A percentile compares a stretch with the other conserved stretches of the same genome.
Evolutionary conservation across 2,329 filamentous ascomycete species (phyloP).

Genomic region (Albifimbria verrucaria): DNA sequence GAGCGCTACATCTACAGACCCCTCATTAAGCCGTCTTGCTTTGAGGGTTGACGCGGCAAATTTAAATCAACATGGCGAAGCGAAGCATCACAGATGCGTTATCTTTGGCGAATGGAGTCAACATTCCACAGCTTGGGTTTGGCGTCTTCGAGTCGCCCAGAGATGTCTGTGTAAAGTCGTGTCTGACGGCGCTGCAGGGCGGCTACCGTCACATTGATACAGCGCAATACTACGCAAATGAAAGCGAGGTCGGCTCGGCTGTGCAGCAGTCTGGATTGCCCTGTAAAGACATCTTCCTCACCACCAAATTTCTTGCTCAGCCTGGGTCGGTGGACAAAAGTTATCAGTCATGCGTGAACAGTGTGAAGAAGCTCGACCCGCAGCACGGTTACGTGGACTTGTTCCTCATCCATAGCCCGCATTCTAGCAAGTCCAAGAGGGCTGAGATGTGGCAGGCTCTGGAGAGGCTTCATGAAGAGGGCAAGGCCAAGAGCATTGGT

Average conservation of each 20-base stretch:
- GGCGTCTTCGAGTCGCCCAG: constrained; percentile 62
- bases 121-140: constrained; percentile 65
- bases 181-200: constrained; percentile 47
- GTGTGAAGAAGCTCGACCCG: constrained; percentile 56
- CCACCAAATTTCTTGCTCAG: constrained; percentile 46
- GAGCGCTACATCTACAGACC: background rate
- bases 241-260: constrained; percentile 44
- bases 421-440: constrained; percentile 48
- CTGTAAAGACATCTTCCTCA: constrained; percentile 48
- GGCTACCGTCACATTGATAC: constrained; percentile 59
- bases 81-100: constrained; percentile 15
- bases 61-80: constrained; percentile 5
- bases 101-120: constrained; percentile 15
- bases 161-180: constrained; percentile 53
- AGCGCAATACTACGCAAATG: constrained; percentile 28
- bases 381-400: constrained; percentile 63
- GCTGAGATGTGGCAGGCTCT: constrained; percentile 65
- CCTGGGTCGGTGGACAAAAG: constrained; percentile 52
- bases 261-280: constrained; percentile 41
- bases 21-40: background rate
- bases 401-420: constrained; percentile 66
- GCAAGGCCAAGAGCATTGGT: constrained; percentile 61
- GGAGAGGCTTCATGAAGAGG: constrained; percentile 57
- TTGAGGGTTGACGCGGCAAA: background rate
- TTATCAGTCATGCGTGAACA: constrained; percentile 57